These are phyloP conservation scores for Dissophora globulifera DNA, from an alignment of 192 early-diverging fungal species.

Conservation along the genomic window DNA sequence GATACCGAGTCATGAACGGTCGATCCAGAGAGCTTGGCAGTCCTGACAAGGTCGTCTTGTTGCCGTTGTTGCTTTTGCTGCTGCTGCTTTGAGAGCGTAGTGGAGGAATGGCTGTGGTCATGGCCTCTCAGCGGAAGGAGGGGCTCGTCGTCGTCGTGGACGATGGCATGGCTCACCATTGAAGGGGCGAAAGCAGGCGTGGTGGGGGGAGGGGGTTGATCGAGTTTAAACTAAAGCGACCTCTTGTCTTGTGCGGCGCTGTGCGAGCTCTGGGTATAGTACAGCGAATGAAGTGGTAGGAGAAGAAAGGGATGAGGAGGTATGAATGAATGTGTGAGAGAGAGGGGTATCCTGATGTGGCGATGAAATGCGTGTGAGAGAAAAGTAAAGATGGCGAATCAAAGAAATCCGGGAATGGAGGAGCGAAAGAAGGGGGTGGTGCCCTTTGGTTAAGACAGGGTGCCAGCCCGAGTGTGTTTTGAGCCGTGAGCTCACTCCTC, in stretches of 20 bases:
- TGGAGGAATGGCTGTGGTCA: not conserved
- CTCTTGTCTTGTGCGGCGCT: too few relatives aligned
- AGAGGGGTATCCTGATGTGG: too few relatives aligned
- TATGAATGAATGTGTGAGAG: not conserved
- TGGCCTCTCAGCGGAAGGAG: conserved; percentile 24
- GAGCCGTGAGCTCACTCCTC: too few relatives aligned
- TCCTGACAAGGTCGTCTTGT: conserved; percentile 13
- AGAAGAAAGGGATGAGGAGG: not conserved
- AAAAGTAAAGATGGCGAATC: too few relatives aligned
- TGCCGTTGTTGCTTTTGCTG: conserved; percentile 2
- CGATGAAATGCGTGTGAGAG: too few relatives aligned
- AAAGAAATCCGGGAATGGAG: too few relatives aligned
- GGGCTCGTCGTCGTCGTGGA: conserved; percentile 45
- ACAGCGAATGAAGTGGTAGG: too few relatives aligned
- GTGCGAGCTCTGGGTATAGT: too few relatives aligned
- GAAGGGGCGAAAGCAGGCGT: not conserved
- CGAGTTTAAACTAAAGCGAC: too few relatives aligned
- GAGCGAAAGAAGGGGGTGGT: too few relatives aligned
- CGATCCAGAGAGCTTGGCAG: conserved; percentile 35
- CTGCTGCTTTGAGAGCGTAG: not conserved
- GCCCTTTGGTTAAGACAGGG: too few relatives aligned
- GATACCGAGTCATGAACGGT: conserved; percentile 23
- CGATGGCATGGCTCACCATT: conserved; percentile 17
- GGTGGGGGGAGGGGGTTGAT: not conserved
- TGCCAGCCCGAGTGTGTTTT: too few relatives aligned